These are phyloP conservation scores for Pythium dissotocum DNA, from an alignment of 352 stramenopile genomes.

Conservation along the genomic window DNA sequence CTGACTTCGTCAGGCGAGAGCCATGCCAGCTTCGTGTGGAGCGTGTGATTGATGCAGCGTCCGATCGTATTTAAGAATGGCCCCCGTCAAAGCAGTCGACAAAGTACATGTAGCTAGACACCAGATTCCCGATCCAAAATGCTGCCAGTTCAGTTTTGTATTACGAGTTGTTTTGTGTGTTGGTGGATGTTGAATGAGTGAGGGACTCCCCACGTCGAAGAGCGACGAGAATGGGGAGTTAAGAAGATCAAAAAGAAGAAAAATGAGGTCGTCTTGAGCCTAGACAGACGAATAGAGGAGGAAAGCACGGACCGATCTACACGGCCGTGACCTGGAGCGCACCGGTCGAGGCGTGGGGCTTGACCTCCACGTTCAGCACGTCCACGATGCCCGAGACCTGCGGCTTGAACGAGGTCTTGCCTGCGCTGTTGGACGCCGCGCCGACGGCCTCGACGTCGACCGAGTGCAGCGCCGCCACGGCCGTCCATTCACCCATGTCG, in stretches of 20 bases:
- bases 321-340: conserved; percentile 49
- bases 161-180: not conserved
- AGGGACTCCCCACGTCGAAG: not conserved
- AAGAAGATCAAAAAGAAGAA: not conserved
- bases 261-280: not conserved
- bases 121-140: not conserved
- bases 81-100: not conserved
- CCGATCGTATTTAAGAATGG: conserved; percentile 15
- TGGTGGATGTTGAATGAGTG: not conserved
- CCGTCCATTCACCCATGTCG: conserved; percentile 80
- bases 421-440: conserved; percentile 18
- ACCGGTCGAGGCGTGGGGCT: conserved; percentile 29
- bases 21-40: not conserved
- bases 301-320: not conserved
- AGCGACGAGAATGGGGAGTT: not conserved
- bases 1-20: not conserved
- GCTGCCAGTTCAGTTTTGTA: conserved; percentile 13
- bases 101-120: conserved; percentile 1
- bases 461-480: conserved; percentile 55
- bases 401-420: conserved; percentile 54
- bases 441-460: conserved; percentile 52
- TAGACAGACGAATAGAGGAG: not conserved
- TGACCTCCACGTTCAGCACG: conserved; percentile 65
- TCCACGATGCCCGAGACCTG: conserved; percentile 55
- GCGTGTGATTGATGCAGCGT: not conserved